Percentiles rank a stretch among this genome's conserved stretches.
phyloP scores from a whole-genome alignment of 257 asterid genomes.

The Fraxinus americana region DNA sequence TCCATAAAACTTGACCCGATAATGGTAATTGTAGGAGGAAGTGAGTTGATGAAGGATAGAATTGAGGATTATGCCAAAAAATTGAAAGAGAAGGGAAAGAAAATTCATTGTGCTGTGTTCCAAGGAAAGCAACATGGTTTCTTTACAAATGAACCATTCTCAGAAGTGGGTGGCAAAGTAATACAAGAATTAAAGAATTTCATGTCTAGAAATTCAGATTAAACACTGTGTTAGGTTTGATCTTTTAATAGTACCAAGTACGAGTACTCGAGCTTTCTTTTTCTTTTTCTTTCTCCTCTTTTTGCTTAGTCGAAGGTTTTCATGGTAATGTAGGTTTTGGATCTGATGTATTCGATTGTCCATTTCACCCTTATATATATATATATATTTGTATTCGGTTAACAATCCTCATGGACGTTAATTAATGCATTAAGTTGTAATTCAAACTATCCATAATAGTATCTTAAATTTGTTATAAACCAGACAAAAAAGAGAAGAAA shows the following conservation, averaged over 20 bases:
- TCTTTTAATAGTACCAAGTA: no score
- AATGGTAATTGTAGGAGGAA: slow-evolving; percentile 31
- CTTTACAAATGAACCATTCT: not conserved
- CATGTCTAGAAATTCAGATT: not conserved
- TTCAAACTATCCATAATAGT: no score
- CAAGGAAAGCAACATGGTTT: slow-evolving; percentile 20
- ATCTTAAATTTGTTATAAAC: no score
- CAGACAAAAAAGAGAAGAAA: no score
- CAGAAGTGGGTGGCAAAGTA: not conserved
- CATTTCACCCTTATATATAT: no score
- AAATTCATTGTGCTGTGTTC: slow-evolving; percentile 25
- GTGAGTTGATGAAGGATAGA: slow-evolving; percentile 29
- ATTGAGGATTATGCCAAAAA: slow-evolving; percentile 26
- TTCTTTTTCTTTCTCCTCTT: no score
- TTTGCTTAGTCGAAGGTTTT: not conserved
- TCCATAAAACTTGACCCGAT: slow-evolving; percentile 27
- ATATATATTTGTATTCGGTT: no score
- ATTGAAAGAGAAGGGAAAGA: slow-evolving; percentile 14
- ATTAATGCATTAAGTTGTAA: no score
- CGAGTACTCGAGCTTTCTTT: not conserved
- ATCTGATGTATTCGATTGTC: not conserved
- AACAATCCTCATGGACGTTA: no score
- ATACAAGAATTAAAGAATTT: not conserved
- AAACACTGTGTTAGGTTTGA: not conserved
- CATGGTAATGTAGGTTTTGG: not conserved